These are phyloP conservation scores for Phytophthora pseudosyringae DNA, from an alignment of 352 stramenopile species.

Conservation along the genomic window DNA sequence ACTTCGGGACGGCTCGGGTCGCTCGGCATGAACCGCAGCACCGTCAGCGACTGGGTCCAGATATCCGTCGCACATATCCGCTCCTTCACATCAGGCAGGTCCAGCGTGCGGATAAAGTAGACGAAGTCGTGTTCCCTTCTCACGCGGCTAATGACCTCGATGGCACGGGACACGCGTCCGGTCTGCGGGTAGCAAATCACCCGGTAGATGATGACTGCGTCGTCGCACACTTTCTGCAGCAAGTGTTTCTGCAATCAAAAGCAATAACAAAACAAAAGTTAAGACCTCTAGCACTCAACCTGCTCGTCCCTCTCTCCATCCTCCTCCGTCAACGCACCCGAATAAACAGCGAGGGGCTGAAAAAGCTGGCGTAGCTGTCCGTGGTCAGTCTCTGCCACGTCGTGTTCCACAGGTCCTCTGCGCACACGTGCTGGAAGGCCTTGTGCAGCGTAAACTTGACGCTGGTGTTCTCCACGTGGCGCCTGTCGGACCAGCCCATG, in stretches of 20 bases:
- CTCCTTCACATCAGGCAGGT: slow-evolving; percentile 46
- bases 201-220: slow-evolving; percentile 61
- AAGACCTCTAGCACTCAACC: background rate
- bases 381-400: slow-evolving; percentile 49
- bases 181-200: slow-evolving; percentile 55
- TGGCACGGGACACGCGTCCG: slow-evolving; percentile 43
- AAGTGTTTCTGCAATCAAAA: slow-evolving; percentile 45
- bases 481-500: slow-evolving; percentile 55
- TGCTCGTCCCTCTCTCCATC: background rate
- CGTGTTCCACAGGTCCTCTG: slow-evolving; percentile 48
- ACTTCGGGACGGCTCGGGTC: slow-evolving; percentile 32
- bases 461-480: slow-evolving; percentile 43
- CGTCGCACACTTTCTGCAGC: slow-evolving; percentile 49
- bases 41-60: slow-evolving; percentile 54
- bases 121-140: slow-evolving; percentile 51
- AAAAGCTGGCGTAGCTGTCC: slow-evolving; percentile 58
- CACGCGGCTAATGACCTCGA: slow-evolving; percentile 57
- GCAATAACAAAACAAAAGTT: background rate
- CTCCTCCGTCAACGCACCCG: slow-evolving; percentile 30
- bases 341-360: slow-evolving; percentile 54
- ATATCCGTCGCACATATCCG: slow-evolving; percentile 36
- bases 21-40: slow-evolving; percentile 52
- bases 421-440: slow-evolving; percentile 50
- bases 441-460: slow-evolving; percentile 63
- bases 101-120: slow-evolving; percentile 51